Evolutionary conservation across 176 grass and related monocot species (phyloP).

Genomic region (Elaeis guineensis): DNA sequence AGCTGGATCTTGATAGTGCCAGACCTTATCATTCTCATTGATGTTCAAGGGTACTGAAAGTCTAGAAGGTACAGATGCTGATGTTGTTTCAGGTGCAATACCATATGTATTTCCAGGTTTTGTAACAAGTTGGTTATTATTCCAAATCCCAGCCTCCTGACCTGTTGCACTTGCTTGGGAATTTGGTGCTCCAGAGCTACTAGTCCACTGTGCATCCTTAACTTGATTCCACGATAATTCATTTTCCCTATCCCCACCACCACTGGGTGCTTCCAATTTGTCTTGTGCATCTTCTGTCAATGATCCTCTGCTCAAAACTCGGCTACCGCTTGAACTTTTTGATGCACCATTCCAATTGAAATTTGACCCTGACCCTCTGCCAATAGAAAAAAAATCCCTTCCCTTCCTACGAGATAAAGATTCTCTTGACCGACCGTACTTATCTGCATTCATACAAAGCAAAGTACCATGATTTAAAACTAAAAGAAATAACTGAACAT

Average conservation of each 20-base stretch:
- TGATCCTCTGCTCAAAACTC: conserved; percentile 10
- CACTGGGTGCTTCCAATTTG: conserved; percentile 7
- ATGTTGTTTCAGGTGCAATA: conserved; percentile 27
- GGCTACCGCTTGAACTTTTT: conserved; percentile 21
- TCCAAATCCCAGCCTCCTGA: conserved; percentile 11
- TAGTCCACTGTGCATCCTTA: conserved; percentile 24
- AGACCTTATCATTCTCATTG: conserved; percentile 78
- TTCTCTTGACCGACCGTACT: conserved; percentile 9
- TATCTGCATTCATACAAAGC: conserved; percentile 28
- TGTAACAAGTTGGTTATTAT: neutral
- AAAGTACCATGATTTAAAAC: too few relatives aligned
- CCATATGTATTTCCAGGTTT: conserved; percentile 15
- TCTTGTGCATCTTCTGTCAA: conserved; percentile 12
- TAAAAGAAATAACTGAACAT: too few relatives aligned
- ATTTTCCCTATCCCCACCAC: neutral
- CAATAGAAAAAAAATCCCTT: conserved; percentile 24
- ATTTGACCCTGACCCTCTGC: conserved; percentile 26
- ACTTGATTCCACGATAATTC: conserved; percentile 18
- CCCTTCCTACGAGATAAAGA: conserved; percentile 28
- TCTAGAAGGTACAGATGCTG: conserved; percentile 11
- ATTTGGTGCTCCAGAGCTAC: conserved; percentile 15
- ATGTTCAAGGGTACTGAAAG: conserved; percentile 26
- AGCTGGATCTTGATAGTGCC: conserved; percentile 83
- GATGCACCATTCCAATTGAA: conserved; percentile 21
- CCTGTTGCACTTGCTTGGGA: conserved; percentile 32